Conservation (phyloP, 2,329 filamentous ascomycete species). For the Cyanodermella asteris region DNA sequence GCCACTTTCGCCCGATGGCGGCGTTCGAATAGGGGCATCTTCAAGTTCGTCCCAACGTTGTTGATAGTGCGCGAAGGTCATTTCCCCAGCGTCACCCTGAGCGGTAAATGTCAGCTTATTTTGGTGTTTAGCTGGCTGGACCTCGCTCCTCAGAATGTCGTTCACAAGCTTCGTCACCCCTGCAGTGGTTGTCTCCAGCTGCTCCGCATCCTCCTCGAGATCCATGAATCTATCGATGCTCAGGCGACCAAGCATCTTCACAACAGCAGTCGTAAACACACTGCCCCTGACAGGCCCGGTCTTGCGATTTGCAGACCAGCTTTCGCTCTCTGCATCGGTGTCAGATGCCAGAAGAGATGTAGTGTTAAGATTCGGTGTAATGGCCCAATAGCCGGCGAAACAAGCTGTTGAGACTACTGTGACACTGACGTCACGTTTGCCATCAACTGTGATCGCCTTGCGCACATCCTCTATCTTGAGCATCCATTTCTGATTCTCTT, state of each 20-base stretch:
- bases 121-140: too few species aligned
- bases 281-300: too few species aligned
- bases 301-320: too few species aligned
- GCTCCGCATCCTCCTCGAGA: neutral
- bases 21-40: neutral
- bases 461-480: too few species aligned
- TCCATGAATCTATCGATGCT: neutral
- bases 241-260: neutral
- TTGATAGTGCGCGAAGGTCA: neutral
- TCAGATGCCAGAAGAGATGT: neutral
- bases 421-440: neutral
- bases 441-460: too few species aligned
- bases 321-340: neutral
- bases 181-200: neutral
- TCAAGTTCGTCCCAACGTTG: neutral
- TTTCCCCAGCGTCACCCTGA: constrained; percentile 1
- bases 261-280: constrained; percentile 1
- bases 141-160: too few species aligned
- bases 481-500: too few species aligned
- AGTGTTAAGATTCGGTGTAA: neutral
- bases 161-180: too few species aligned
- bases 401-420: constrained; percentile 1
- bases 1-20: neutral
- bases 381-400: constrained; percentile 1
- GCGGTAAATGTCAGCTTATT: too few species aligned